These are phyloP conservation scores for Phytophthora foliorum DNA, from an alignment of 352 stramenopile species.

Conservation along the genomic window DNA sequence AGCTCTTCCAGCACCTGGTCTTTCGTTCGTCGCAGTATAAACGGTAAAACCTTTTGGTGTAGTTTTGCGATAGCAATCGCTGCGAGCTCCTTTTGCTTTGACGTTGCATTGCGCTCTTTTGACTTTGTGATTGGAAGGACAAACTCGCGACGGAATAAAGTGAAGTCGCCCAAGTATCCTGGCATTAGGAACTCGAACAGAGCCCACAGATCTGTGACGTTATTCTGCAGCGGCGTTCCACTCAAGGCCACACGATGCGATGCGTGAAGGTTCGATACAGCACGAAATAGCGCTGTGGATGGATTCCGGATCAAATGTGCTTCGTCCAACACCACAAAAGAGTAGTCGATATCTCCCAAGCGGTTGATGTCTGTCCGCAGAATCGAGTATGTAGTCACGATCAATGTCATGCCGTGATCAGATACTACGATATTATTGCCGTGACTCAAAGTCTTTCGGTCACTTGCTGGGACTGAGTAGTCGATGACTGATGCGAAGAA, in stretches of 20 bases:
- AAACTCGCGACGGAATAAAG: constrained; percentile 66
- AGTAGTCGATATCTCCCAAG: constrained; percentile 68
- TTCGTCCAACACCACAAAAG: constrained; percentile 97
- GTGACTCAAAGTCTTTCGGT: constrained; percentile 58
- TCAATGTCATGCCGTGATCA: constrained; percentile 36
- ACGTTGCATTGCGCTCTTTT: constrained; percentile 64
- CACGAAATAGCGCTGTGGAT: constrained; percentile 88
- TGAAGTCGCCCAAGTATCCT: constrained; percentile 95
- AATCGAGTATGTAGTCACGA: constrained; percentile 90
- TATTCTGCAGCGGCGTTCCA: constrained; percentile 98
- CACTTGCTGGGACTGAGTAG: constrained; percentile 70
- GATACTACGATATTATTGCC: constrained; percentile 8
- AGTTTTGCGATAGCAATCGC: constrained; percentile 93
- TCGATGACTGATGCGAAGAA: constrained; percentile 78
- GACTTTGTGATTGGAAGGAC: constrained; percentile 72
- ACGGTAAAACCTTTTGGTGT: constrained; percentile 97
- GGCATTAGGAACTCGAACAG: constrained; percentile 99
- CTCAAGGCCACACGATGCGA: constrained; percentile 95
- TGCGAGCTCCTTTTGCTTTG: constrained; percentile 80
- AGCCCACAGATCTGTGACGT: constrained; percentile 97
- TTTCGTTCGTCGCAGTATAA: constrained; percentile 98
- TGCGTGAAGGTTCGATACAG: constrained; percentile 82
- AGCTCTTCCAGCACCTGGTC: constrained; percentile 96
- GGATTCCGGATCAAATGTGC: constrained; percentile 98
- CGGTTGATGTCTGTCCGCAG: constrained; percentile 83